These are phyloP conservation scores for Theileria parva DNA, from an alignment of 169 alveolate genomes.

Conservation along the genomic window DNA sequence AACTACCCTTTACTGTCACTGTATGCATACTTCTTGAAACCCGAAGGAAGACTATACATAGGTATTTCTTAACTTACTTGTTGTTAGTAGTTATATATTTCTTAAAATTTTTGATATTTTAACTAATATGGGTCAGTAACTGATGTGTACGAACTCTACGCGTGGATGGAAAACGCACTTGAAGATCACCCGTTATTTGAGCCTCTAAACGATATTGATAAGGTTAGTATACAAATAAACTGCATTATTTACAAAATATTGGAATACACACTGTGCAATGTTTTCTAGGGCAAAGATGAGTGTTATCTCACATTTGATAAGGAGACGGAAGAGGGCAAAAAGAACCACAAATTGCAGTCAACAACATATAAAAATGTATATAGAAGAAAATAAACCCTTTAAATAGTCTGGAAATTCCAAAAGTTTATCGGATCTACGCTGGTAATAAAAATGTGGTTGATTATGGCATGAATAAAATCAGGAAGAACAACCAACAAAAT, in stretches of 20 bases:
- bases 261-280: background rate
- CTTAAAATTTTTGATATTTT: background rate
- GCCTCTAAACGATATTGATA: background rate
- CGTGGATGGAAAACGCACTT: slow-evolving; percentile 68
- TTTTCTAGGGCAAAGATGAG: slow-evolving; percentile 28
- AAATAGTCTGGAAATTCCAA: background rate
- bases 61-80: slow-evolving; percentile 36
- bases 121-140: slow-evolving; percentile 70
- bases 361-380: slow-evolving; percentile 13
- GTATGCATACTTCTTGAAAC: slow-evolving; percentile 70
- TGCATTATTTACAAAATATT: background rate
- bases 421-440: background rate
- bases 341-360: slow-evolving; percentile 4
- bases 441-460: background rate
- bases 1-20: slow-evolving; percentile 73
- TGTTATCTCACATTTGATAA: slow-evolving; percentile 12
- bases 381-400: background rate
- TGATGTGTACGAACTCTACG: slow-evolving; percentile 80
- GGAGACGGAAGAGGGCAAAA: slow-evolving; percentile 32
- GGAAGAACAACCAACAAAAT: background rate
- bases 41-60: slow-evolving; percentile 69
- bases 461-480: background rate
- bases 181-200: slow-evolving; percentile 34
- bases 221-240: slow-evolving; percentile 6
- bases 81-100: background rate